Conservation (phyloP, 352 stramenopile species). For the Saprolegnia parasitica region DNA sequence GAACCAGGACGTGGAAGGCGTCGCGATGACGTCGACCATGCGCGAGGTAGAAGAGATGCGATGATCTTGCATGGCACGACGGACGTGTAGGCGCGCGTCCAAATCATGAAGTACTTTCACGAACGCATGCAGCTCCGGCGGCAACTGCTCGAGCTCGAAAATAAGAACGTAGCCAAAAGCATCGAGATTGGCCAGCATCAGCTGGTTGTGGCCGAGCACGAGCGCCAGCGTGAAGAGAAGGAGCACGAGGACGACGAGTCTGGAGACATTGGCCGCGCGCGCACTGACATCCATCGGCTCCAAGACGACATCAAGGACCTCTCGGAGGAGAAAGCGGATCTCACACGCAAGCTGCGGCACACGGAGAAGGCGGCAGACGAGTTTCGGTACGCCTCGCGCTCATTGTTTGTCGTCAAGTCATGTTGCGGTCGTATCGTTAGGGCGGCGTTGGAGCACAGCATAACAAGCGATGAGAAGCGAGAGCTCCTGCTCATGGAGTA, state of each 20-base stretch:
- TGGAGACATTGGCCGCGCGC: conserved; percentile 16
- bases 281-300: conserved; percentile 11
- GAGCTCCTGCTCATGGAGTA: conserved; percentile 80
- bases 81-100: conserved; percentile 43
- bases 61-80: neutral
- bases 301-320: conserved; percentile 30
- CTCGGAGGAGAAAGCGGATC: conserved; percentile 29
- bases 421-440: conserved; percentile 40
- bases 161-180: conserved; percentile 65
- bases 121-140: conserved; percentile 77
- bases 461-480: conserved; percentile 45
- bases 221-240: conserved; percentile 31
- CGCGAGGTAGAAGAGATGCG: conserved; percentile 15
- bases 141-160: conserved; percentile 71
- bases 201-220: conserved; percentile 34
- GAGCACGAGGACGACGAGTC: conserved; percentile 29
- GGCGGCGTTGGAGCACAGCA: conserved; percentile 28
- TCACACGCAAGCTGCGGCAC: conserved; percentile 37
- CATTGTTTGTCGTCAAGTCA: too few relatives aligned
- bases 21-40: conserved; percentile 5
- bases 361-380: conserved; percentile 50
- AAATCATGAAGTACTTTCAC: conserved; percentile 81
- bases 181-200: conserved; percentile 52
- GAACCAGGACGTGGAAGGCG: conserved; percentile 9
- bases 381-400: conserved; percentile 37